Conservation (phyloP, 2,329 filamentous ascomycete species). For the Penicillium sp. region DNA sequence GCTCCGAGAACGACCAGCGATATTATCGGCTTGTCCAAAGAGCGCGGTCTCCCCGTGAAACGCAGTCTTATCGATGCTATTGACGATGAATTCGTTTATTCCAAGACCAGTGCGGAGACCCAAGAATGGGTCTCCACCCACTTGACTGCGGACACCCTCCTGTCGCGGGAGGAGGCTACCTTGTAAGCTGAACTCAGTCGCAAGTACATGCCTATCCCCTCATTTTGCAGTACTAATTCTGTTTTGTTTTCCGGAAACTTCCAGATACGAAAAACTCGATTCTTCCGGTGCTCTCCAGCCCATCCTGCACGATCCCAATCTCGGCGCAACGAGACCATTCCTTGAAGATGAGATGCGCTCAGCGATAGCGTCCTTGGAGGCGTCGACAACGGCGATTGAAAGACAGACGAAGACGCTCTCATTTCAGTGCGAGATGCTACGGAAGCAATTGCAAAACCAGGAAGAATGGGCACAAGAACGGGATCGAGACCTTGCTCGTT, state of each 20-base stretch:
- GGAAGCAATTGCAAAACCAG: constrained; percentile 20
- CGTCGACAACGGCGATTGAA: constrained; percentile 32
- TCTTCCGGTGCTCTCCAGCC: constrained; percentile 24
- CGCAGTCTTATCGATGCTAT: constrained; percentile 19
- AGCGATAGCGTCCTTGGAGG: constrained; percentile 32
- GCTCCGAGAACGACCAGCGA: constrained; percentile 3
- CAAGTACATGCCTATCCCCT: no score
- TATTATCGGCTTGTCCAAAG: constrained; percentile 25
- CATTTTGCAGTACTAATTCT: no score
- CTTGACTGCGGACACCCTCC: constrained; percentile 29
- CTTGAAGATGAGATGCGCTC: constrained; percentile 34
- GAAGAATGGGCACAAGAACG: constrained; percentile 20
- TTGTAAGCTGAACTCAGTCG: constrained; percentile 22
- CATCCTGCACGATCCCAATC: constrained; percentile 23
- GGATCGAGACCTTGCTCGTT: constrained; percentile 23
- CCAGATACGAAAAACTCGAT: constrained; percentile 33
- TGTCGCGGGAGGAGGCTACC: constrained; percentile 36
- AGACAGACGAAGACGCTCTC: constrained; percentile 30
- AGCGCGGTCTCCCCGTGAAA: constrained; percentile 25
- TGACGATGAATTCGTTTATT: constrained; percentile 23
- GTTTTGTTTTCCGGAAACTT: no score
- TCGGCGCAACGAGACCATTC: constrained; percentile 32
- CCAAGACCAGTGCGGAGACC: constrained; percentile 12
- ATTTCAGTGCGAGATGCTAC: constrained; percentile 28
- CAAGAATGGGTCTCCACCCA: constrained; percentile 30